Conservation (phyloP, 1,139 yeast genomes). For the Suhomyces coccinellae region DNA sequence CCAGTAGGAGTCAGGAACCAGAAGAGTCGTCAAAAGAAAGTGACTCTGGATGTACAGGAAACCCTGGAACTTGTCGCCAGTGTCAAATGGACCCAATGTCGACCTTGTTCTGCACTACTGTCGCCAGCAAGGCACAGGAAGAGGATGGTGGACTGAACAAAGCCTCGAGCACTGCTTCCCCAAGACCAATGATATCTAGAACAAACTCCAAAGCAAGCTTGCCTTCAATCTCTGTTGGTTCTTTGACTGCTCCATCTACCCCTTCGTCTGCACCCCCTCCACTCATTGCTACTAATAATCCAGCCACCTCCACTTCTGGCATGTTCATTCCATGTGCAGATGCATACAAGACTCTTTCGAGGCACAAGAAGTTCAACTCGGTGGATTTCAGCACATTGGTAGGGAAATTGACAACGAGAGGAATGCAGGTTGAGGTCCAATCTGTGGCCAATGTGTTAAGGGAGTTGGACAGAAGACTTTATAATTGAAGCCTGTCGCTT, state of each 20-base stretch:
- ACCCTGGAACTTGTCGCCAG: constrained; percentile 84
- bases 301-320: constrained; percentile 30
- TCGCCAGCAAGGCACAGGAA: constrained; percentile 56
- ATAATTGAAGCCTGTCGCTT: constrained; percentile 31
- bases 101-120: constrained; percentile 81
- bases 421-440: constrained; percentile 87
- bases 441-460: constrained; percentile 81
- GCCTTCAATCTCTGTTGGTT: constrained; percentile 15
- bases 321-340: constrained; percentile 85
- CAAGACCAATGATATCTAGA: constrained; percentile 17
- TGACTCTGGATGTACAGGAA: constrained; percentile 68
- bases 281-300: constrained; percentile 18
- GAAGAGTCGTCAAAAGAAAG: constrained; percentile 3
- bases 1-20: constrained; percentile 15
- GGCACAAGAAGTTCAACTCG: constrained; percentile 72
- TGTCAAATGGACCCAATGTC: constrained; percentile 90
- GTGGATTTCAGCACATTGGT: constrained; percentile 75
- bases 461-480: constrained; percentile 71
- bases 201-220: constrained; percentile 17
- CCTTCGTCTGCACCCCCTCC: constrained; percentile 25
- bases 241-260: constrained; percentile 23
- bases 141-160: constrained; percentile 9
- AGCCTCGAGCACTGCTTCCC: constrained; percentile 12
- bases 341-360: constrained; percentile 79
- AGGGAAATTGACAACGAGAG: constrained; percentile 74